Conservation (phyloP, 1,284 basidiomycete species). For the Moesziomyces aphidis region DNA sequence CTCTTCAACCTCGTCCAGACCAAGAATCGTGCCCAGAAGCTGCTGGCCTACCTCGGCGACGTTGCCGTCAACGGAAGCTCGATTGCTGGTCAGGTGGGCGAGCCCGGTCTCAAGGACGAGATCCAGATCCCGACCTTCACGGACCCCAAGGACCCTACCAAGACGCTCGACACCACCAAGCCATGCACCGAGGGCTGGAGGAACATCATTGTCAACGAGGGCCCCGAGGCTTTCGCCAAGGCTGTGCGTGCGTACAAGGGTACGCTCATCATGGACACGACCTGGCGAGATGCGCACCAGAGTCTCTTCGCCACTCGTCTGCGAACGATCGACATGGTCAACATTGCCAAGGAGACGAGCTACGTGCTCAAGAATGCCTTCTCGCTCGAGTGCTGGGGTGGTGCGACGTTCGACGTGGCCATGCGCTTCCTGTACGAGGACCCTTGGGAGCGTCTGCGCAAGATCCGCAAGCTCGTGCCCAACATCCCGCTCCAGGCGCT, state of each 20-base stretch:
- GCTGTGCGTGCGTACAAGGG: constrained; percentile 97
- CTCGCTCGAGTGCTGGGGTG: constrained; percentile 99
- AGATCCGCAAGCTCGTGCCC: constrained; percentile 93
- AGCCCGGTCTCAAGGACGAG: constrained; percentile 93
- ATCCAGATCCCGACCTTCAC: constrained; percentile 84
- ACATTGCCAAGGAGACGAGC: constrained; percentile 95
- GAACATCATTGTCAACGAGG: constrained; percentile 97
- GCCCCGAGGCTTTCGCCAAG: constrained; percentile 98
- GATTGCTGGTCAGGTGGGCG: constrained; percentile 92
- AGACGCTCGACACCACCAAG: constrained; percentile 81
- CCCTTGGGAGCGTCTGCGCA: constrained; percentile 97
- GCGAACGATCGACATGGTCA: constrained; percentile 96
- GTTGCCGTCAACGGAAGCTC: constrained; percentile 97
- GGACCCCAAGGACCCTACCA: constrained; percentile 79
- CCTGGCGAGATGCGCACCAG: constrained; percentile 99
- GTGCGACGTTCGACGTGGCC: constrained; percentile 98
- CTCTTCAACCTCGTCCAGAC: constrained; percentile 98
- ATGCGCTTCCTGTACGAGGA: constrained; percentile 99
- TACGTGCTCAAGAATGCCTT: constrained; percentile 94
- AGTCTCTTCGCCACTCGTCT: constrained; percentile 95
- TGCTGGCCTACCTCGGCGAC: constrained; percentile 96
- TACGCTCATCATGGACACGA: constrained; percentile 78
- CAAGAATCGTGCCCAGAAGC: constrained; percentile 98
- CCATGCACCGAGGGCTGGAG: constrained; percentile 95
- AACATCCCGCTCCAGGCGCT: constrained; percentile 99